Evolutionary conservation across 2,329 filamentous ascomycete species (phyloP).

Genomic region (Apiospora sp.): DNA sequence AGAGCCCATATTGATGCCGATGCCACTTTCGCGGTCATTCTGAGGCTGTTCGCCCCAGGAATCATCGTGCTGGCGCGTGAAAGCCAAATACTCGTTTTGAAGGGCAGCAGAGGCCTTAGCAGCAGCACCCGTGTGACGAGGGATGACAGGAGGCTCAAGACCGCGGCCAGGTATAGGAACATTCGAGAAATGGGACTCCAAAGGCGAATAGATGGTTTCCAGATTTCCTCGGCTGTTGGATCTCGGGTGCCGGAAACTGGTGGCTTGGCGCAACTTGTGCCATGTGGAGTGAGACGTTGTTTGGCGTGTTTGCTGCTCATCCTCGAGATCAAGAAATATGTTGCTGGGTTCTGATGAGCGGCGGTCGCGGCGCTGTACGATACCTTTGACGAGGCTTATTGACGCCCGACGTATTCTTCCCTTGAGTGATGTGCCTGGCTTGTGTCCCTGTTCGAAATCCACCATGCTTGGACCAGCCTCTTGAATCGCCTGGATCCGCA

Average conservation of each 20-base stretch:
- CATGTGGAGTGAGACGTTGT: constrained; percentile 59
- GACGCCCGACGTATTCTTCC: constrained; percentile 64
- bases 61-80: constrained; percentile 48
- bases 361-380: constrained; percentile 57
- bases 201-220: constrained; percentile 48
- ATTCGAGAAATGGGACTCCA: constrained; percentile 40
- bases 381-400: constrained; percentile 58
- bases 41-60: constrained; percentile 57
- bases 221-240: constrained; percentile 51
- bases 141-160: constrained; percentile 66
- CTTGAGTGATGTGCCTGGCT: constrained; percentile 45
- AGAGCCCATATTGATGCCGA: constrained; percentile 63
- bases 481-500: constrained; percentile 39
- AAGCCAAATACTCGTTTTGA: constrained; percentile 59
- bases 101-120: constrained; percentile 68
- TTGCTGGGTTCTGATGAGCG: constrained; percentile 40
- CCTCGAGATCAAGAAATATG: constrained; percentile 29
- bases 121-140: constrained; percentile 65
- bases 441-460: not conserved
- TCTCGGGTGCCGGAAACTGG: constrained; percentile 58
- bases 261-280: constrained; percentile 59
- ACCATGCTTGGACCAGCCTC: constrained; percentile 26
- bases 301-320: constrained; percentile 52
- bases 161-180: constrained; percentile 58
- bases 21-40: constrained; percentile 71